A percentile compares a stretch with the other conserved stretches of the same genome.
phyloP scores from a whole-genome alignment of 345 rosid species.

The Euclidium syriacum region DNA sequence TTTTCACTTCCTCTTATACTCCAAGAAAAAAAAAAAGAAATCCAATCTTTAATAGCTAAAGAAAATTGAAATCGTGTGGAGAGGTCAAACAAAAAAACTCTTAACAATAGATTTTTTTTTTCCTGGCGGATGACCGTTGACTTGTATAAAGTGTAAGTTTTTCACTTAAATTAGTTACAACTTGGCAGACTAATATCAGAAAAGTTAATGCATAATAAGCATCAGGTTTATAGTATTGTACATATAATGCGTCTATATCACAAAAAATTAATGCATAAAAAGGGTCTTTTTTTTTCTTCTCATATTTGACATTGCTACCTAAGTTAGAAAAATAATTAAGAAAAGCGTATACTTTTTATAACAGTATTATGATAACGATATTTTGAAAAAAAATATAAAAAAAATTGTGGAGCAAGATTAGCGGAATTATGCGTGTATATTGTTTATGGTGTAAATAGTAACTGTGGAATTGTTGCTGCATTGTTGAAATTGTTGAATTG shows the following conservation, averaged over 20 bases:
- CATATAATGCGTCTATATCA: neutral
- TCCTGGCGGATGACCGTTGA: constrained; percentile 15
- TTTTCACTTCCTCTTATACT: neutral
- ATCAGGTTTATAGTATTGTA: neutral
- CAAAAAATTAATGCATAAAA: neutral
- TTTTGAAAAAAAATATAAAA: too few relatives aligned
- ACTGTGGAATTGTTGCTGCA: too few relatives aligned
- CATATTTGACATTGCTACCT: neutral
- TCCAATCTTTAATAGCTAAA: neutral
- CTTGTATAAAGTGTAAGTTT: constrained; percentile 1
- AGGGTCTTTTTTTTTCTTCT: neutral
- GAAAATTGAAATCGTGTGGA: constrained; percentile 3
- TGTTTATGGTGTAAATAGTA: too few relatives aligned
- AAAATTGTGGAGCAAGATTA: too few relatives aligned
- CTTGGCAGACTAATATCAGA: neutral
- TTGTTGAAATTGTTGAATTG: too few relatives aligned
- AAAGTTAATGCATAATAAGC: neutral
- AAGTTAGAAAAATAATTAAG: neutral
- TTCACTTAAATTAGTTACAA: neutral
- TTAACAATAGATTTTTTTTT: neutral
- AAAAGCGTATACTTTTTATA: too few relatives aligned
- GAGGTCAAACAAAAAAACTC: constrained; percentile 18
- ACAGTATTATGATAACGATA: too few relatives aligned
- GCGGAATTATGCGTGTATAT: too few relatives aligned
- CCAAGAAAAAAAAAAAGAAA: neutral